phyloP scores from a whole-genome alignment of 306 rosid genomes.

The Bauhinia variegata region DNA sequence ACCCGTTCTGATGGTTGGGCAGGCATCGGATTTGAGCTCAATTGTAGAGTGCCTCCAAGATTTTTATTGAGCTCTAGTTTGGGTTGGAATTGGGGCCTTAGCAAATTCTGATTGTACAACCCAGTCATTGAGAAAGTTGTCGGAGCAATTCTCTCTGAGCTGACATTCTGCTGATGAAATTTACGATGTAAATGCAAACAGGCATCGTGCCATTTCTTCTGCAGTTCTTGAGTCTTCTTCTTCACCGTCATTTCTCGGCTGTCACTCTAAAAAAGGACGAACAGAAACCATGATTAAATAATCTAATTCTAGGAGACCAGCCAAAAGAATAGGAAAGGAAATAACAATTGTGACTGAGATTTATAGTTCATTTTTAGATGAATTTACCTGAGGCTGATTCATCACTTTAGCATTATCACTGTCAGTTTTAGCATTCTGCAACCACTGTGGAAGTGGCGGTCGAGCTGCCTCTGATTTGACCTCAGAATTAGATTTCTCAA shows the following conservation, averaged over 20 bases:
- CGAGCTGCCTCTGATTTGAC: conserved; percentile 53
- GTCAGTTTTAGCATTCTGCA: conserved; percentile 70
- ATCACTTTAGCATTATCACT: conserved; percentile 46
- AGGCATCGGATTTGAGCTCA: conserved; percentile 50
- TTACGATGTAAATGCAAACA: conserved; percentile 78
- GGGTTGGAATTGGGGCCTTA: conserved; percentile 64
- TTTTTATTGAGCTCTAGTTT: conserved; percentile 65
- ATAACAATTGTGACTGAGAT: background rate
- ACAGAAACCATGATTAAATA: conserved; percentile 22
- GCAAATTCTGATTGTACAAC: conserved; percentile 56
- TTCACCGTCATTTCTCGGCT: conserved; percentile 53
- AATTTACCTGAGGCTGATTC: conserved; percentile 63
- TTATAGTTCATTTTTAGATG: conserved; percentile 20
- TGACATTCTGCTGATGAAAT: conserved; percentile 64
- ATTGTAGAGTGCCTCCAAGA: conserved; percentile 60
- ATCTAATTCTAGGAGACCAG: background rate
- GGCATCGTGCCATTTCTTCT: conserved; percentile 78
- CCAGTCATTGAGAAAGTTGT: conserved; percentile 59
- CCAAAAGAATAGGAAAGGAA: background rate
- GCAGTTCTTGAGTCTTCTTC: conserved; percentile 68
- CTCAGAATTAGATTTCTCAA: conserved; percentile 59
- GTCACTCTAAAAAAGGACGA: conserved; percentile 46
- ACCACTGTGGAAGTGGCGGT: conserved; percentile 79
- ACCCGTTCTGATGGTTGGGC: conserved; percentile 49
- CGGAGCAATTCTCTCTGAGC: conserved; percentile 60